phyloP scores from a whole-genome alignment of 148 eudicot genomes.

The Suaeda aralocaspica region DNA sequence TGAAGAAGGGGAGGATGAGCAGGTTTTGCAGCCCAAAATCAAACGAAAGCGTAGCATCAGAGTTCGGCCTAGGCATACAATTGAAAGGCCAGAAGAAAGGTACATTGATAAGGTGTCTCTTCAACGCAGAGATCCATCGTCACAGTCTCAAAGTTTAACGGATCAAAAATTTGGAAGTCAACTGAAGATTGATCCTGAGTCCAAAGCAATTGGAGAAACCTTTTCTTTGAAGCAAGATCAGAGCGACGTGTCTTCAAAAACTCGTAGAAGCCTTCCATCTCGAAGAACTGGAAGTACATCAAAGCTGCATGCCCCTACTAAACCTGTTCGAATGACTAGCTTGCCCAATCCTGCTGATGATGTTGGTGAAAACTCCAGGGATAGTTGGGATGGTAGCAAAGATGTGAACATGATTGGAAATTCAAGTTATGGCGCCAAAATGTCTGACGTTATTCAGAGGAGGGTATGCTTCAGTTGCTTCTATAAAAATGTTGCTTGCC shows the following conservation, averaged over 20 bases:
- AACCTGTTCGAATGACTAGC: constrained; percentile 43
- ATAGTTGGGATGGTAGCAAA: constrained; percentile 51
- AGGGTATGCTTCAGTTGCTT: constrained; percentile 32
- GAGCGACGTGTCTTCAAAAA: constrained; percentile 45
- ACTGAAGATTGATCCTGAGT: constrained; percentile 42
- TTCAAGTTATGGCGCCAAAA: constrained; percentile 49
- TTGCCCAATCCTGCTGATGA: constrained; percentile 44
- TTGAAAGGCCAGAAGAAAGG: constrained; percentile 62
- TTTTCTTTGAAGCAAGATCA: constrained; percentile 43
- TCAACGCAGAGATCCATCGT: constrained; percentile 55
- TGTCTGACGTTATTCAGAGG: constrained; percentile 76
- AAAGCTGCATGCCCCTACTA: constrained; percentile 48
- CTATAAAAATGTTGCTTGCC: not conserved
- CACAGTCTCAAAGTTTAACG: constrained; percentile 47
- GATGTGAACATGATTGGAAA: constrained; percentile 34
- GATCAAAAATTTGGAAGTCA: constrained; percentile 50
- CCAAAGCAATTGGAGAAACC: constrained; percentile 44
- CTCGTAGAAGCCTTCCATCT: constrained; percentile 46
- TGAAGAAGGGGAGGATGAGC: constrained; percentile 94
- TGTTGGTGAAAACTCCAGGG: constrained; percentile 47
- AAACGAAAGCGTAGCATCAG: constrained; percentile 87
- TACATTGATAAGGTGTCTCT: constrained; percentile 50
- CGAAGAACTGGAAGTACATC: constrained; percentile 52
- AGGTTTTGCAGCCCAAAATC: constrained; percentile 86
- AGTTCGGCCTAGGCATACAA: constrained; percentile 52